A percentile compares a stretch with the other conserved stretches of the same genome.
These are phyloP conservation scores for Glycine soja DNA, from an alignment of 306 rosid species.

Conservation along the genomic window DNA sequence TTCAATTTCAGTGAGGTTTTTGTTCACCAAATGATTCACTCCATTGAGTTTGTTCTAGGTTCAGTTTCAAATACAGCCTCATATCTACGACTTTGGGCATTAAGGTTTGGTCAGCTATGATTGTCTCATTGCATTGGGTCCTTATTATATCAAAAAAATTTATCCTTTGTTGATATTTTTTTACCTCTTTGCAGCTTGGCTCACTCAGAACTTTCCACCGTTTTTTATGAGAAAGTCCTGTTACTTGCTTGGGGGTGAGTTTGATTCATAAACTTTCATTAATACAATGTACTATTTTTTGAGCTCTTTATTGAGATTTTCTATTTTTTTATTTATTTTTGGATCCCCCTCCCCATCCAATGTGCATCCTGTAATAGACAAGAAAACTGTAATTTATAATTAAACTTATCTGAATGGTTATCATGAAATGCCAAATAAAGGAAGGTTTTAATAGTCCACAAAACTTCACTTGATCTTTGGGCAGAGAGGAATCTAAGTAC, in stretches of 20 bases:
- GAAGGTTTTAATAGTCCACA: slow-evolving; percentile 8
- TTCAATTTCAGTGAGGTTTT: slow-evolving; percentile 90
- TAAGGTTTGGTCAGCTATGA: slow-evolving; percentile 62
- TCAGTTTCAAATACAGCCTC: slow-evolving; percentile 97
- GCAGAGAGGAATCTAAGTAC: slow-evolving; percentile 4
- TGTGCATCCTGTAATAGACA: not conserved
- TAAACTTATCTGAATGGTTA: slow-evolving; percentile 20
- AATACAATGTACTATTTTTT: not conserved
- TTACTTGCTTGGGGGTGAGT: slow-evolving; percentile 95
- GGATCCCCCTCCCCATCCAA: too few relatives aligned
- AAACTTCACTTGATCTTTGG: slow-evolving; percentile 9
- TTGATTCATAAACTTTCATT: slow-evolving; percentile 28
- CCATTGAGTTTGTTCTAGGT: slow-evolving; percentile 91
- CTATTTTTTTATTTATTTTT: not conserved
- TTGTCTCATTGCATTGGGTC: slow-evolving; percentile 21
- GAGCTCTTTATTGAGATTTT: not conserved
- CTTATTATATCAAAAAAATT: not conserved
- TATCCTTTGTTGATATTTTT: slow-evolving; percentile 41
- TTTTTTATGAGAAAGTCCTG: slow-evolving; percentile 92
- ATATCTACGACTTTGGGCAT: slow-evolving; percentile 96
- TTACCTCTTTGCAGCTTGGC: slow-evolving; percentile 74
- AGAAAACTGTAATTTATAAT: not conserved
- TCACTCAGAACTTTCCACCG: slow-evolving; percentile 92
- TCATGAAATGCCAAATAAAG: slow-evolving; percentile 23
- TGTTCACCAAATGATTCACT: slow-evolving; percentile 96